These are phyloP conservation scores for Trypanosoma rangeli DNA, from an alignment of 208 protist species.

Conservation along the genomic window DNA sequence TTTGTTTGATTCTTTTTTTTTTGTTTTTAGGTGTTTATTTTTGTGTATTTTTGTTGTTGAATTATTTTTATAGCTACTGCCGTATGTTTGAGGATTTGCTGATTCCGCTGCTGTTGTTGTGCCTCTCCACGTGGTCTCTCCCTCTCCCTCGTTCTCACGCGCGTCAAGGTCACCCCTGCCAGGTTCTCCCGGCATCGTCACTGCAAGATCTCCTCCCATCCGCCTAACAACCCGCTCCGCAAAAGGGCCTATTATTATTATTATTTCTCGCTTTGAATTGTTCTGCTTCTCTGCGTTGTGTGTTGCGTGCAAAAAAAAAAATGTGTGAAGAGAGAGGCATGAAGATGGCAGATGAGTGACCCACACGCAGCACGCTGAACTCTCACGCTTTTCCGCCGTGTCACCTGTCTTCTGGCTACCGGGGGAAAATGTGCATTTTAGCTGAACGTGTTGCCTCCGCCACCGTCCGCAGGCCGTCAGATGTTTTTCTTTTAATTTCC, in stretches of 20 bases:
- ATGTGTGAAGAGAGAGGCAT: not conserved
- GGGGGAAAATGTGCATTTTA: not conserved
- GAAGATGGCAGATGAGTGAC: not conserved
- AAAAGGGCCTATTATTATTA: not conserved
- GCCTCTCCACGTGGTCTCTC: not conserved
- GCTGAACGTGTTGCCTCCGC: not conserved
- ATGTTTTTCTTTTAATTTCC: not conserved
- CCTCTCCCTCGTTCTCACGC: not conserved
- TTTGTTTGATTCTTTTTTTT: not conserved
- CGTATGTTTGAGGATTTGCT: not conserved
- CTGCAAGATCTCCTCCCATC: not conserved
- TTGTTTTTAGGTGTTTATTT: not conserved
- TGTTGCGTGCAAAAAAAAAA: not conserved
- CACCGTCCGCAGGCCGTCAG: not conserved
- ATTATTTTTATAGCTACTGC: not conserved
- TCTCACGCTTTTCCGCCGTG: not conserved
- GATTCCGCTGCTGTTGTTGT: not conserved
- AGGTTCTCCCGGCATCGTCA: not conserved
- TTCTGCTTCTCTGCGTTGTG: not conserved
- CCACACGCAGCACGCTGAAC: not conserved
- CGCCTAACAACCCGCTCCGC: too few relatives aligned
- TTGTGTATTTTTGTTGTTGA: constrained; percentile 2
- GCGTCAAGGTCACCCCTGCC: not conserved
- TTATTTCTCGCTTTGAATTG: not conserved
- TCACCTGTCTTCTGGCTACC: not conserved